Percentiles rank a stretch among this genome's conserved stretches.
Conservation (phyloP, 2,329 filamentous ascomycete genomes). For the Coniosporium uncinatum region DNA sequence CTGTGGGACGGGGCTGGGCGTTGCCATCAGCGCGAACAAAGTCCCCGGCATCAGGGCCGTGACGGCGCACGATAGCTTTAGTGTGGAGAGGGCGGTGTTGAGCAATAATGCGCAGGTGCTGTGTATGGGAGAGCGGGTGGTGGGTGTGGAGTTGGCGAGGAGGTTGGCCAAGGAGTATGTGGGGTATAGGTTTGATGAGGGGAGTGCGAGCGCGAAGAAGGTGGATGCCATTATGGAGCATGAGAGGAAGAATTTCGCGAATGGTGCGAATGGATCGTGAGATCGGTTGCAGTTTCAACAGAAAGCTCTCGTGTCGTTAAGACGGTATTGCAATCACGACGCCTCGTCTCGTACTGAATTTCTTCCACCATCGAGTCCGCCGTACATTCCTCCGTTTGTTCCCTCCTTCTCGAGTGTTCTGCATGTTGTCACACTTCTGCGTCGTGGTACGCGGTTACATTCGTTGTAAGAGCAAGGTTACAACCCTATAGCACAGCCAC, state of each 20-base stretch:
- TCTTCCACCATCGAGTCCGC: no score
- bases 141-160: slow-evolving; percentile 75
- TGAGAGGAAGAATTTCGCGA: slow-evolving; percentile 34
- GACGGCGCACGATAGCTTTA: slow-evolving; percentile 83
- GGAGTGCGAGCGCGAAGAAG: slow-evolving; percentile 58
- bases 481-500: background rate
- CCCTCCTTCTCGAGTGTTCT: no score
- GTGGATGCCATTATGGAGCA: slow-evolving; percentile 43
- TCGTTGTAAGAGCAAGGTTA: background rate
- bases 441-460: background rate
- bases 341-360: no score
- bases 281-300: no score
- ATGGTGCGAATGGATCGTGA: no score
- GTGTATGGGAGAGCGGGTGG: slow-evolving; percentile 80
- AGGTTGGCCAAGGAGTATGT: slow-evolving; percentile 78
- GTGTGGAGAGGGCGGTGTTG: slow-evolving; percentile 72
- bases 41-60: slow-evolving; percentile 81
- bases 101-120: slow-evolving; percentile 86
- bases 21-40: slow-evolving; percentile 88
- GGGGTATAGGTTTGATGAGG: slow-evolving; percentile 35
- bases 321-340: no score
- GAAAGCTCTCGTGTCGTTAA: no score
- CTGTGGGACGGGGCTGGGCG: slow-evolving; percentile 82
- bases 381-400: no score
- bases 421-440: background rate